phyloP scores from a whole-genome alignment of 2,329 filamentous ascomycete genomes.

The Colletotrichum sp. region DNA sequence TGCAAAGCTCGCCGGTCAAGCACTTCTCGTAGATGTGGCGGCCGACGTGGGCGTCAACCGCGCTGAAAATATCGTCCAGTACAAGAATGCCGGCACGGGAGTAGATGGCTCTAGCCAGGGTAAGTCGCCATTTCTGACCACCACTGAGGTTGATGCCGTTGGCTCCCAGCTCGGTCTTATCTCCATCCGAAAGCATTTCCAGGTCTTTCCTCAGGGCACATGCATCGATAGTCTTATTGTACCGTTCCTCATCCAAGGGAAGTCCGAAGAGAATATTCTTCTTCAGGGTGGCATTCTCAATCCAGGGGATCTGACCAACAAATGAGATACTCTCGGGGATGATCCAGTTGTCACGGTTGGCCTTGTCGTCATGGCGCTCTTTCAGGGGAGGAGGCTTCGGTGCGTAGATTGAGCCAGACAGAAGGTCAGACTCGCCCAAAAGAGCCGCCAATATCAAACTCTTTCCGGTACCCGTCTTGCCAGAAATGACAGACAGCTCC shows the following conservation, averaged over 20 bases:
- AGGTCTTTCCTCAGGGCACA: conserved; percentile 80
- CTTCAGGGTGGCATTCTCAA: conserved; percentile 79
- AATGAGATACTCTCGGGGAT: conserved; percentile 73
- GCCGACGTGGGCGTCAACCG: conserved; percentile 81
- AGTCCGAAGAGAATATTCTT: conserved; percentile 82
- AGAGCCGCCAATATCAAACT: conserved; percentile 75
- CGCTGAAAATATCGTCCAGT: conserved; percentile 84
- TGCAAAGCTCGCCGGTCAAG: conserved; percentile 71
- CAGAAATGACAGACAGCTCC: conserved; percentile 76
- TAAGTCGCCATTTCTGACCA: conserved; percentile 83
- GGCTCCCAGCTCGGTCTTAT: conserved; percentile 80
- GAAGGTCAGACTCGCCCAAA: conserved; percentile 74
- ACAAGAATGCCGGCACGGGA: conserved; percentile 77
- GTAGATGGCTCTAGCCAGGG: conserved; percentile 80
- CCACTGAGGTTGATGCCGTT: conserved; percentile 86
- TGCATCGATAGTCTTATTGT: conserved; percentile 70
- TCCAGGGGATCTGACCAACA: conserved; percentile 82
- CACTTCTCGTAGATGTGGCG: conserved; percentile 80
- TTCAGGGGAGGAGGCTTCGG: conserved; percentile 48
- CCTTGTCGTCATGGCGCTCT: conserved; percentile 65
- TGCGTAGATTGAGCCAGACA: conserved; percentile 64
- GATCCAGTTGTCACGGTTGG: conserved; percentile 70
- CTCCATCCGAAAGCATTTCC: conserved; percentile 76
- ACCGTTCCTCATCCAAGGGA: conserved; percentile 71
- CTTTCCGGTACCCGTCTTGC: conserved; percentile 80